Conservation (phyloP, 768 basidiomycete genomes). For the Pisolithus marmoratus region DNA sequence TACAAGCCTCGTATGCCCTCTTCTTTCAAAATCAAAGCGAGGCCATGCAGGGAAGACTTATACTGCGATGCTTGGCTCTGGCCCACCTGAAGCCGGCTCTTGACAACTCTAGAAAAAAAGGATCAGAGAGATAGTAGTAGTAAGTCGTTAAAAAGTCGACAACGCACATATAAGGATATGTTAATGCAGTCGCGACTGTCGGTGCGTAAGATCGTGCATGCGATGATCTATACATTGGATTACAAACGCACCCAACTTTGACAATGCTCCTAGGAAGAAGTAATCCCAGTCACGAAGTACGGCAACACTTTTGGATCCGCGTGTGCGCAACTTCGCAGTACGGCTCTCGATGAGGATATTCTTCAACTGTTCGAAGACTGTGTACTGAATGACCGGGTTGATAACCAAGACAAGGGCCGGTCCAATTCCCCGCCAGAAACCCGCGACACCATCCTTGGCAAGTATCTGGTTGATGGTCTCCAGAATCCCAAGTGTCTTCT, state of each 20-base stretch:
- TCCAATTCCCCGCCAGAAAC: slow-evolving; percentile 89
- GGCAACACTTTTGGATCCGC: slow-evolving; percentile 40
- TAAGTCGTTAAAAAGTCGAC: background rate
- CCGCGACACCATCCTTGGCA: slow-evolving; percentile 64
- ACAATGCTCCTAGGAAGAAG: slow-evolving; percentile 91
- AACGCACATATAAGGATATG: slow-evolving; percentile 72
- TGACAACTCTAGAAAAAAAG: slow-evolving; percentile 48
- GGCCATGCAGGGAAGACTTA: slow-evolving; percentile 68
- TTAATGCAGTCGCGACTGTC: slow-evolving; percentile 47
- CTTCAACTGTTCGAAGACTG: slow-evolving; percentile 91
- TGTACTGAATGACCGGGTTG: slow-evolving; percentile 94
- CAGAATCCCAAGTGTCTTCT: slow-evolving; percentile 55
- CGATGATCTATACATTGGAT: background rate
- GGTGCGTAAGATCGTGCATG: background rate
- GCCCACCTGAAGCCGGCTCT: slow-evolving; percentile 75
- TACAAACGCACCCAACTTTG: slow-evolving; percentile 67
- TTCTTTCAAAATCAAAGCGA: slow-evolving; percentile 69
- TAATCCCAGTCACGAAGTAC: slow-evolving; percentile 81
- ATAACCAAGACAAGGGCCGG: slow-evolving; percentile 91
- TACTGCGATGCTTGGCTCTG: slow-evolving; percentile 63
- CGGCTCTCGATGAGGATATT: slow-evolving; percentile 67
- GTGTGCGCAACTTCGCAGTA: slow-evolving; percentile 45
- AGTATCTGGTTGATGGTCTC: slow-evolving; percentile 68
- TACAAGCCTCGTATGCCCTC: slow-evolving; percentile 85
- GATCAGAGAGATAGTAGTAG: background rate